Evolutionary conservation across 2,329 filamentous ascomycete genomes (phyloP), one percentile per base, ranked within the genome.

Genomic region (Cladosporium colombiae): DNA sequence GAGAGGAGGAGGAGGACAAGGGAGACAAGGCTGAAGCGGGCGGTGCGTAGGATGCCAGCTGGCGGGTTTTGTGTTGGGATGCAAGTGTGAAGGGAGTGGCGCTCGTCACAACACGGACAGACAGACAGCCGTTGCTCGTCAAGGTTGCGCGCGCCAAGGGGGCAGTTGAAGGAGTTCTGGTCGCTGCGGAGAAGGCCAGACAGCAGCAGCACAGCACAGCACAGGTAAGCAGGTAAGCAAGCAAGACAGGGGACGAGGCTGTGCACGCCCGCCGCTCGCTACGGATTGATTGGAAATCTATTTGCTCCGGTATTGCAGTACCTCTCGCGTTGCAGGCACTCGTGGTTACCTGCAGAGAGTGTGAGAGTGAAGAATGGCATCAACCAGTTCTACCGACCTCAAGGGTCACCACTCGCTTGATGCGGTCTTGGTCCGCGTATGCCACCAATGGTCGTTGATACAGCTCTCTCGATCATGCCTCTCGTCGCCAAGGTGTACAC

Each of bases 261-360:
- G 52, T 55, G 56, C 56, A 59, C 56, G 18, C 35, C 14, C 1
- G 6, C 31, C 33, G 21, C 56, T 27, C 56, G 56, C 56, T 21
- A 27, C 56, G 56, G 35, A 59, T 59, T 59, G 56, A 59, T 59
- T 59, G 55, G 33, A 21, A 58, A 55, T 31, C 16, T 55, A 55
- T 55, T 46, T 21, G 27, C 29, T 55, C 52, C 52, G 52, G 52
- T 29, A 55, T 55, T 55, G 27, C 52, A 55, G 52, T 55, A 33
- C 52, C 50, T 14, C 5, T 14, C 5, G 14, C 37, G 29, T 31
- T 31, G 35, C 35, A 40, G 35, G 14, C 35, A 18, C 35, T 40
- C 14, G 14, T 18, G 21, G 11, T 8, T 46, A 5, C 5, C 13
- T 21, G 13, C 8, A 46, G n/a, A 5, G 10, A 21, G 40, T 46